Evolutionary conservation across 768 basidiomycete genomes (phyloP).

Genomic region (Grammothele lineata): DNA sequence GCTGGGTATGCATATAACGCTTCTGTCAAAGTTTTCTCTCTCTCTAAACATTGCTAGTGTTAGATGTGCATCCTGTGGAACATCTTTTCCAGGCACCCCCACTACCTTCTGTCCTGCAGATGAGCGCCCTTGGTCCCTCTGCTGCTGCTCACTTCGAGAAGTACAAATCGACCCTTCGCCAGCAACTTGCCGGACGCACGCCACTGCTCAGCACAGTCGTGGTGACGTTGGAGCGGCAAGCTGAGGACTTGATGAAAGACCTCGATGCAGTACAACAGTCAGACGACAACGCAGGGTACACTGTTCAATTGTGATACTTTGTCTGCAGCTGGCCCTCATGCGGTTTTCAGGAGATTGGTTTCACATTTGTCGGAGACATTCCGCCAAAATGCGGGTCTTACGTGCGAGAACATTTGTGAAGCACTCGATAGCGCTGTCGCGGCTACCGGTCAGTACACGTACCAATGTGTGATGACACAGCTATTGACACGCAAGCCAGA

Average conservation of each 20-base stretch:
- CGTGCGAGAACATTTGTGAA: conserved; percentile 36
- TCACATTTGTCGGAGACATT: conserved; percentile 42
- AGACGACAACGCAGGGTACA: no score
- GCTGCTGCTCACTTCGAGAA: conserved; percentile 49
- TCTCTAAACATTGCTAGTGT: no score
- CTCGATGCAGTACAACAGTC: conserved; percentile 42
- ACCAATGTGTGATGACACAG: no score
- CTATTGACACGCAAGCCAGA: no score
- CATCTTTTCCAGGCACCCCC: conserved; percentile 54
- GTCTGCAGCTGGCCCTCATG: conserved; percentile 1
- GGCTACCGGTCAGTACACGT: no score
- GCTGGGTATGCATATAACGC: conserved; percentile 18
- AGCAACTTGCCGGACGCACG: conserved; percentile 64
- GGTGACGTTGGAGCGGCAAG: conserved; percentile 54
- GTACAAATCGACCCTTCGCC: conserved; percentile 57
- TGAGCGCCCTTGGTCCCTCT: conserved; percentile 29
- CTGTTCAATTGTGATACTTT: no score
- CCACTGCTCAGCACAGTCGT: conserved; percentile 56
- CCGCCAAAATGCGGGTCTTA: conserved; percentile 50
- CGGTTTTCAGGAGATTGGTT: conserved; percentile 34
- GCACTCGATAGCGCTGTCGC: conserved; percentile 38
- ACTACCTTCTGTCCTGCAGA: conserved; percentile 39
- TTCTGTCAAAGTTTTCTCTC: no score
- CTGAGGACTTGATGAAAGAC: conserved; percentile 56
- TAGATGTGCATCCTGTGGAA: conserved; percentile 50